Evolutionary conservation across 495 filamentous ascomycete species (phyloP).

Genomic region (Saxophila tyrrhenica): DNA sequence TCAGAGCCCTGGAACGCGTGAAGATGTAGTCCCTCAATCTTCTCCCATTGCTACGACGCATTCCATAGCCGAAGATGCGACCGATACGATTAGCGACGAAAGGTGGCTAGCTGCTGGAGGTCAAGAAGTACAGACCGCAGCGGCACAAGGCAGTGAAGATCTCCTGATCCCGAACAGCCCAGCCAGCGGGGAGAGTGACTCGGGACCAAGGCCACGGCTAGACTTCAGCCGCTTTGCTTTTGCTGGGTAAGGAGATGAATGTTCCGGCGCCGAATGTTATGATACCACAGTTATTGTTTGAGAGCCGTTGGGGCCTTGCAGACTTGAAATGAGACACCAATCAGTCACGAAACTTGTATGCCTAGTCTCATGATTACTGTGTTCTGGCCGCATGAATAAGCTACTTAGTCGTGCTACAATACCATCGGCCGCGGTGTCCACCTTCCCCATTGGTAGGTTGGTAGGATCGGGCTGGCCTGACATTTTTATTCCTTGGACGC

Average conservation of each 20-base stretch:
- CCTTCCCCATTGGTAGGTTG: too few species aligned
- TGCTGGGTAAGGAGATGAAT: conserved; percentile 3
- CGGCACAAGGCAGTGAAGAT: conserved; percentile 60
- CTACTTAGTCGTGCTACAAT: too few species aligned
- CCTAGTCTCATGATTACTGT: too few species aligned
- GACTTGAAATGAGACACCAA: too few species aligned
- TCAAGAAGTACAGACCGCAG: conserved; percentile 4
- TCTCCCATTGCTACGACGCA: background rate
- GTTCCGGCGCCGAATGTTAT: too few species aligned
- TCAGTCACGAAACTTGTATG: too few species aligned
- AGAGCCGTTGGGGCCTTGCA: too few species aligned
- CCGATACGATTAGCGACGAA: conserved; percentile 7
- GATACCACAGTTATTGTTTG: too few species aligned
- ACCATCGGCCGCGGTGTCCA: too few species aligned
- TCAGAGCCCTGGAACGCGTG: too few species aligned
- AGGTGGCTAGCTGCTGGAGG: conserved; percentile 1
- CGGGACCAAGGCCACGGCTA: conserved; percentile 13
- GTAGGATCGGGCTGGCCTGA: too few species aligned
- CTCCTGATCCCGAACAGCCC: conserved; percentile 60
- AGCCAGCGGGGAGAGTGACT: conserved; percentile 38
- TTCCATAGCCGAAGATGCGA: background rate
- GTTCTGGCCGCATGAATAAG: too few species aligned
- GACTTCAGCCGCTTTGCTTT: conserved; percentile 30
- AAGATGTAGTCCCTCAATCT: background rate
- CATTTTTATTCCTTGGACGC: background rate